Evolutionary conservation across 768 basidiomycete genomes (phyloP), one percentile per base, ranked within the genome.

Genomic region (Amanita polypyramis): DNA sequence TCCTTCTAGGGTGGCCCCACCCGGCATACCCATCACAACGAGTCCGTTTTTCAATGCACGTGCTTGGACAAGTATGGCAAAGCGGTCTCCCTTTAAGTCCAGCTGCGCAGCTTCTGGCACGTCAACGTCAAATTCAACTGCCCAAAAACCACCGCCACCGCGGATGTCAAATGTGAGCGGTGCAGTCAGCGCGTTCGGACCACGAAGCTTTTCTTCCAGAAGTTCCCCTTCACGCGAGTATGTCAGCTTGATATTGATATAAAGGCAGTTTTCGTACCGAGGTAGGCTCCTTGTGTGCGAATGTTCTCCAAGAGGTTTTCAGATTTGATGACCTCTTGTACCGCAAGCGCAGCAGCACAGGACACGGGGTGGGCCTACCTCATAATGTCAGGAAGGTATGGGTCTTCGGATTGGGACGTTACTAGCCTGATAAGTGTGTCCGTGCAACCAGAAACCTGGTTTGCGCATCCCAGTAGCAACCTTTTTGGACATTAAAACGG

Each of bases 81-180:
- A 86, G 30, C 62, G 60, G 41, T 73, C 51, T 2, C 70, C 74
- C 54, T 70, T 69, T 50, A 85, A 72, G 50, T 79, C 67, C 14
- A 77, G 43, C n/a, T 61, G 60, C 32, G 62, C 50, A 8, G 67
- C 71, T 47, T 70, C 67, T 10, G 63, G 58, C 12, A 59, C 60
- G 4, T 70, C 69, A 52, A 85, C 79, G 55, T 90, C 85, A 52
- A 89, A 91, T 59, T 93, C 90, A 46, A 93, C 65, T 19, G 70
- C 83, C 84, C 85, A 91, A 67, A 92, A 89, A 23, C 80, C 74
- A 29, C 91, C 92, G 15, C 79, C 78, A 8, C 92, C 91, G 23
- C 92, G 82, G 51, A 91, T 77, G 59, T 91, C 88, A 57, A 82
- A 87, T 3, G 76, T 74, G 59, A 75, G 83, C 0, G 81, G 82